A percentile compares a stretch with the other conserved stretches of the same genome.
Evolutionary conservation across 768 basidiomycete genomes (phyloP).

Genomic region (Suillus clintonianus): DNA sequence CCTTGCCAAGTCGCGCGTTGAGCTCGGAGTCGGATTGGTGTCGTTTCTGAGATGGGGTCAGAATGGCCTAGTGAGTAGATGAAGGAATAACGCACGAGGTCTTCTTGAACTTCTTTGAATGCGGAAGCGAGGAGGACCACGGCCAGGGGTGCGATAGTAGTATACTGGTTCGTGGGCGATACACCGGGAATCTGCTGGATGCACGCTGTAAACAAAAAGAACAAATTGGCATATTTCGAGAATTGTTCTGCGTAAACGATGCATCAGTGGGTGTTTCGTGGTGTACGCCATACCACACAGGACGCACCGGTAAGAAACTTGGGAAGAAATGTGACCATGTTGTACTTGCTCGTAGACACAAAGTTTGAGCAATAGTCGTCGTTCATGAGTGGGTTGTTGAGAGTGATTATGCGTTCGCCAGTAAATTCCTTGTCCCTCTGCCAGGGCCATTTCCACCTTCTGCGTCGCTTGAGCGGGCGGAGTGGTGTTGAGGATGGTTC

Average conservation of each 20-base stretch:
- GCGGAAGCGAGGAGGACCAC: conserved; percentile 91
- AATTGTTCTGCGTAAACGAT: conserved; percentile 75
- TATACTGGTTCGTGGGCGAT: conserved; percentile 93
- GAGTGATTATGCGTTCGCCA: conserved; percentile 78
- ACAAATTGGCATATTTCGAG: conserved; percentile 97
- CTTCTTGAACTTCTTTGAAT: conserved; percentile 94
- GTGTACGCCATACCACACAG: background rate
- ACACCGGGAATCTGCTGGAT: conserved; percentile 99
- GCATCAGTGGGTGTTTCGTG: conserved; percentile 9
- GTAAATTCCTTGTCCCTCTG: conserved; percentile 60
- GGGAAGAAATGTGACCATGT: conserved; percentile 79
- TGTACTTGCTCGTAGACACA: conserved; percentile 96
- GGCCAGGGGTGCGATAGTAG: conserved; percentile 89
- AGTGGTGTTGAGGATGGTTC: conserved; percentile 17
- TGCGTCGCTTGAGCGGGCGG: conserved; percentile 12
- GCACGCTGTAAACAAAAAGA: conserved; percentile 96
- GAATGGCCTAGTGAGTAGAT: background rate
- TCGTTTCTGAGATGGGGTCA: conserved; percentile 69
- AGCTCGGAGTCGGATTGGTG: conserved; percentile 93
- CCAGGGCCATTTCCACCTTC: conserved; percentile 84
- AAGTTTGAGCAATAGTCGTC: conserved; percentile 76
- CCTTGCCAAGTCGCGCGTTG: conserved; percentile 80
- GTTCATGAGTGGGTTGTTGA: conserved; percentile 76
- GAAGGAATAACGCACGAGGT: conserved; percentile 59
- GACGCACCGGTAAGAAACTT: conserved; percentile 89